Base-by-base conservation (phyloP, 139 green algal genomes). In the Coccomyxa sp. region DNA sequence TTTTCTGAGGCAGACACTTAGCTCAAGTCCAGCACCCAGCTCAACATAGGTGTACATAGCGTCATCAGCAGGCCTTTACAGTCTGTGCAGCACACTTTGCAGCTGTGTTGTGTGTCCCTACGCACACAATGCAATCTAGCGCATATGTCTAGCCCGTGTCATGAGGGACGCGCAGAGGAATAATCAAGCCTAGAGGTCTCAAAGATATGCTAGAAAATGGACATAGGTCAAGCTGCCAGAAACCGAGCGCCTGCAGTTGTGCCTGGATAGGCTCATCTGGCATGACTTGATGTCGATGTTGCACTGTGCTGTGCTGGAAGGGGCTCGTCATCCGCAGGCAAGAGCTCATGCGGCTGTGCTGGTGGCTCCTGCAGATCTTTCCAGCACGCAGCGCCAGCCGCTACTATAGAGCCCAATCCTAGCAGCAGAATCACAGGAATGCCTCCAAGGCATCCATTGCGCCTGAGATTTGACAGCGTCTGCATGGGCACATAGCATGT, bases 391-490 rank as follows among this genome's bases (percentile, higher is more conserved):
- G 5, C n/a, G 72, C 78, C 78, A 84, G 78, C 78, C 12, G 31
- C 73, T 6, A 39, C 78, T 6, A 74, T 39, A 55, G 76, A 50
- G 12, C 18, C 75, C 16, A 40, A 68, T 7, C 44, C 78, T 9
- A 81, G 6, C 7, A 64, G 76, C 58, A 88, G 64, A 41, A 83
- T 33, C 7, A 87, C 39, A 8, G 82, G 84, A 35, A 87, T 39
- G 7, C 38, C 50, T 14, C 68, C 71, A 74, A 85, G 10, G 82
- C 82, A 88, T 22, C 82, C 82, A 39, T 76, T 71, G 3, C 55
- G 24, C 2, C 29, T 38, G 33, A 88, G 80, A 44, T 87, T 88
- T 27, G 40, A 40, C 35, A 88, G 40, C 29, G 82, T 87, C 74
- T 78, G 74, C 74, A 27, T 50, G 44, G 10, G 33, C 9, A 40